Conservation (phyloP, 2,329 filamentous ascomycete species). For the Botrytis galanthina region DNA sequence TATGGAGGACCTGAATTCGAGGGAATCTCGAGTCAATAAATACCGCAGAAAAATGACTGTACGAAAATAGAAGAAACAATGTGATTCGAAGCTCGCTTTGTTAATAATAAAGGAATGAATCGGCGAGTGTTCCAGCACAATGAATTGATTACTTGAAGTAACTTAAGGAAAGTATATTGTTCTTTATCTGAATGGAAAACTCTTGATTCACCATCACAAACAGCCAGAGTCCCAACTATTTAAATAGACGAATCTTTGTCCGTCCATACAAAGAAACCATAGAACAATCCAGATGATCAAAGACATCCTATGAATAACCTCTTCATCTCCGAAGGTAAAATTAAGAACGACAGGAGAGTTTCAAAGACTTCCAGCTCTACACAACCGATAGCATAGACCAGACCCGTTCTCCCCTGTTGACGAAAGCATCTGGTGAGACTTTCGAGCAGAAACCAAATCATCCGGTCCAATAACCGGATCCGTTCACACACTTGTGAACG, state of each 20-base stretch:
- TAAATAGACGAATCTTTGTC: neutral
- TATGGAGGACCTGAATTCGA: neutral
- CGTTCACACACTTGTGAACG: neutral
- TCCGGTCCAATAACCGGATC: neutral
- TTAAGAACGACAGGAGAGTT: neutral
- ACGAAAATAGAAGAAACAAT: constrained; percentile 1
- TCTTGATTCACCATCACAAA: neutral
- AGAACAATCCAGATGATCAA: neutral
- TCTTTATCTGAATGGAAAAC: neutral
- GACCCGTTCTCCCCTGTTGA: neutral
- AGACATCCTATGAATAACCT: neutral
- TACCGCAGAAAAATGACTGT: neutral
- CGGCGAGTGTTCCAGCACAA: neutral
- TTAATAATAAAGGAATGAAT: neutral
- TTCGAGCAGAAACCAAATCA: neutral
- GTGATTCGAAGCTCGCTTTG: neutral
- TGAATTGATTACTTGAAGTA: neutral
- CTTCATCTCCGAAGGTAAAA: neutral
- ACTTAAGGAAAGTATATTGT: neutral
- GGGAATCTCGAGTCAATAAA: neutral
- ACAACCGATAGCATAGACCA: neutral
- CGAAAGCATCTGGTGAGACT: neutral
- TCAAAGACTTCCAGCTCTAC: neutral
- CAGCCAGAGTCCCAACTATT: neutral
- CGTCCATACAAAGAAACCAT: neutral